Conservation (phyloP, 441 rosid genomes). For the Heliophila coronopifolia region DNA sequence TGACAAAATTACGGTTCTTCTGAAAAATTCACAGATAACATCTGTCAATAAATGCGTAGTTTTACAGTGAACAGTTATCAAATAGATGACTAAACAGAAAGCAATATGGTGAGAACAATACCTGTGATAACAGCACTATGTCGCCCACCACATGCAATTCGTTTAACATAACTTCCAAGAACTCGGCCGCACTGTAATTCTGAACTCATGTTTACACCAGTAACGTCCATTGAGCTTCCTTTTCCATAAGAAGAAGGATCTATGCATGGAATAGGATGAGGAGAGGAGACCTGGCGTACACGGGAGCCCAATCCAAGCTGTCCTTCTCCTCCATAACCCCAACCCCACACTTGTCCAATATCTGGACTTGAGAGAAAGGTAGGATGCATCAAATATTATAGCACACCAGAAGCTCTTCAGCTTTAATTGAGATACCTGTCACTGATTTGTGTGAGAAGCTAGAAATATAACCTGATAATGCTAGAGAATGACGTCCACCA, state of each 20-base stretch:
- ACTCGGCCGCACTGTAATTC: slow-evolving; percentile 52
- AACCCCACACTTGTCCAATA: slow-evolving; percentile 98
- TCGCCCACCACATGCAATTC: slow-evolving; percentile 90
- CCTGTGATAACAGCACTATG: slow-evolving; percentile 94
- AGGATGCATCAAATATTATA: slow-evolving; percentile 34
- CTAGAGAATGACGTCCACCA: slow-evolving; percentile 95
- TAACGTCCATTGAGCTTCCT: slow-evolving; percentile 46
- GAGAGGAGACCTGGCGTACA: slow-evolving; percentile 83
- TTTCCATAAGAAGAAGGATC: slow-evolving; percentile 53
- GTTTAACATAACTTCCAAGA: slow-evolving; percentile 80
- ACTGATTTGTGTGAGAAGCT: neutral
- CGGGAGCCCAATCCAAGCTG: slow-evolving; percentile 97
- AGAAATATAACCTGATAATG: slow-evolving; percentile 63
- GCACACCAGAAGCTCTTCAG: slow-evolving; percentile 26
- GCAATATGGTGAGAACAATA: slow-evolving; percentile 19
- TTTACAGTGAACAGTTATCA: slow-evolving; percentile 3
- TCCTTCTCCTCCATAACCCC: slow-evolving; percentile 99
- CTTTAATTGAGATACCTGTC: slow-evolving; percentile 17
- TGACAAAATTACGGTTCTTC: too few species aligned
- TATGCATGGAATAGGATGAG: slow-evolving; percentile 74
- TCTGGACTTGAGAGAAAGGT: slow-evolving; percentile 55
- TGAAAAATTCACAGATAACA: neutral
- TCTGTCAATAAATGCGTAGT: neutral
- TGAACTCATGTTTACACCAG: slow-evolving; percentile 49
- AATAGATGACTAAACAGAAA: neutral